These are phyloP conservation scores for Wallemia hederae DNA, from an alignment of 1,284 basidiomycete genomes.

Conservation along the genomic window DNA sequence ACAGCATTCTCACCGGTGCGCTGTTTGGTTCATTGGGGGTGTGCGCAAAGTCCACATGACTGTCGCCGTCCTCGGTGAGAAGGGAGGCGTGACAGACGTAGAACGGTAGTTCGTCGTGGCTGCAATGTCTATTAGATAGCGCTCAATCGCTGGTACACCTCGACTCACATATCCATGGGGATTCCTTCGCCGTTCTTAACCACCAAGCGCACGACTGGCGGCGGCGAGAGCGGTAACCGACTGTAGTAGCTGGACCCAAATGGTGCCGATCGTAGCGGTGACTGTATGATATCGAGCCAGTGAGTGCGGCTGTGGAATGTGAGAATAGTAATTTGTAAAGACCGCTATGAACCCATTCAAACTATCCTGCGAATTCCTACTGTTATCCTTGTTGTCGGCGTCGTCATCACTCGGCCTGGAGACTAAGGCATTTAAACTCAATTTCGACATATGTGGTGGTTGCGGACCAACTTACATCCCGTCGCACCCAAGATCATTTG, in stretches of 20 bases:
- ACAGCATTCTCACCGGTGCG: constrained; percentile 30
- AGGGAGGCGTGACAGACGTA: constrained; percentile 47
- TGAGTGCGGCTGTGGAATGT: neutral
- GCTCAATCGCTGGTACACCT: neutral
- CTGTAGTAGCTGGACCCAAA: constrained; percentile 43
- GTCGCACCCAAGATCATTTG: neutral
- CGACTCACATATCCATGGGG: constrained; percentile 19
- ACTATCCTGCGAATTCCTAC: neutral
- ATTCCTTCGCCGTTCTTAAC: constrained; percentile 25
- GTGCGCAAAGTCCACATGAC: constrained; percentile 7
- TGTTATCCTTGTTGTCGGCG: neutral
- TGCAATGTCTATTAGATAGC: constrained; percentile 5
- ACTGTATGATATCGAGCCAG: constrained; percentile 25
- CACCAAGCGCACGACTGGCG: constrained; percentile 43
- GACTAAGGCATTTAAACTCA: neutral
- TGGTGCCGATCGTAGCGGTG: constrained; percentile 45
- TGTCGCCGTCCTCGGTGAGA: constrained; percentile 28
- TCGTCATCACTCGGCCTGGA: neutral
- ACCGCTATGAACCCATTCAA: neutral
- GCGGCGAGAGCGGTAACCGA: constrained; percentile 47
- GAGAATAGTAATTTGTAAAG: neutral
- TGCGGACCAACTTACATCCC: neutral
- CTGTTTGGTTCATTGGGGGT: constrained; percentile 12
- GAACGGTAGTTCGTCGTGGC: constrained; percentile 51
- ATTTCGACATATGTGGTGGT: neutral